phyloP scores from a whole-genome alignment of 768 basidiomycete genomes.

The Lactarius trivialis region DNA sequence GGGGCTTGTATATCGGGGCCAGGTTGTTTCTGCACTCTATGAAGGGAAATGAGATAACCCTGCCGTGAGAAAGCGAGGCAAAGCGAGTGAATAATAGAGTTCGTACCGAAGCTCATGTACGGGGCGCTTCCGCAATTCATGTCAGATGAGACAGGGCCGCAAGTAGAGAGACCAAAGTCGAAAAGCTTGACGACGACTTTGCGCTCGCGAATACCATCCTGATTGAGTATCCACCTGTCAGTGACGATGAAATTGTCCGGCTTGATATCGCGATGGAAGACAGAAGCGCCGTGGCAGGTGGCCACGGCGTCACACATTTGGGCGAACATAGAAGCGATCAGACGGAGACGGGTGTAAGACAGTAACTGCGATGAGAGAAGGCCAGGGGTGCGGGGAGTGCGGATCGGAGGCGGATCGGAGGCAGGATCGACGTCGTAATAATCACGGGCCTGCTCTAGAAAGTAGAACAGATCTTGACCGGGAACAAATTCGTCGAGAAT shows the following conservation, averaged over 20 bases:
- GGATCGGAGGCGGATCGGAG: conserved; percentile 35
- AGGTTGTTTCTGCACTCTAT: too few relatives aligned
- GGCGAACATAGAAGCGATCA: conserved; percentile 94
- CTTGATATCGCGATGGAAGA: conserved; percentile 98
- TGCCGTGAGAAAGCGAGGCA: background rate
- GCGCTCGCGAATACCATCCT: conserved; percentile 61
- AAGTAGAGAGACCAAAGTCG: conserved; percentile 94
- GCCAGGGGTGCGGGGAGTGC: conserved; percentile 86
- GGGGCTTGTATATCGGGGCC: conserved; percentile 88
- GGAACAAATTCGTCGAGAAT: conserved; percentile 94
- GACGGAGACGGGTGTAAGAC: conserved; percentile 78
- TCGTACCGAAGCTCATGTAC: conserved; percentile 93
- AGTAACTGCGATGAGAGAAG: conserved; percentile 83
- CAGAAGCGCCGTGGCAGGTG: conserved; percentile 89
- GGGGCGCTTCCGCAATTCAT: conserved; percentile 98
- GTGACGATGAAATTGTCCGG: conserved; percentile 98
- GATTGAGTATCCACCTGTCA: conserved; percentile 62
- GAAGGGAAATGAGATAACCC: conserved; percentile 16
- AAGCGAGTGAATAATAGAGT: conserved; percentile 10
- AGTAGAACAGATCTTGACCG: conserved; percentile 96
- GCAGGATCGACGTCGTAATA: conserved; percentile 38
- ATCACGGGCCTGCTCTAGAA: conserved; percentile 96
- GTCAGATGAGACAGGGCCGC: conserved; percentile 81
- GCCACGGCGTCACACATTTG: conserved; percentile 99
- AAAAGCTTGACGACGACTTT: conserved; percentile 94